Evolutionary conservation across 2,329 filamentous ascomycete genomes (phyloP).

Genomic region (Colletotrichum sp.): DNA sequence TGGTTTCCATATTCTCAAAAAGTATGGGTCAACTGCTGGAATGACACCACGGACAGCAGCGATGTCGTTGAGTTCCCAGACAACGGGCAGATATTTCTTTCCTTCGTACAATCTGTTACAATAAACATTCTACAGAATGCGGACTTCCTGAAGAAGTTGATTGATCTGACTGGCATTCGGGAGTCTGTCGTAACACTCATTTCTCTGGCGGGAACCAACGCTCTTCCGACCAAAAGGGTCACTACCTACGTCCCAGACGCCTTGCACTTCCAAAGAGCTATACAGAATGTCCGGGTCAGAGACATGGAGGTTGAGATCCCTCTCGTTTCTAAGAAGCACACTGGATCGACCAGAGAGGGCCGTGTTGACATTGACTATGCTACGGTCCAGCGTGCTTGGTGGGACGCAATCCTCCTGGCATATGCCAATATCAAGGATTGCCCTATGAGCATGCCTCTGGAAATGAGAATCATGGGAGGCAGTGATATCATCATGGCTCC

Average conservation of each 20-base stretch:
- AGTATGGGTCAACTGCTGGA: constrained; percentile 30
- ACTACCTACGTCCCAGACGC: constrained; percentile 39
- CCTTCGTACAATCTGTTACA: constrained; percentile 27
- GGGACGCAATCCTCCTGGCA: constrained; percentile 52
- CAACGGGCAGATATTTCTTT: constrained; percentile 35
- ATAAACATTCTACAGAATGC: constrained; percentile 25
- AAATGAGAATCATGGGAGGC: constrained; percentile 48
- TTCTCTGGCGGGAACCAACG: constrained; percentile 24
- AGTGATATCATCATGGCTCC: constrained; percentile 49
- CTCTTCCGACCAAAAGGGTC: constrained; percentile 34
- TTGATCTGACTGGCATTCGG: constrained; percentile 23
- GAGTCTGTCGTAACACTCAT: constrained; percentile 32
- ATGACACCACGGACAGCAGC: constrained; percentile 34
- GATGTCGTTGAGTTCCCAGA: constrained; percentile 41
- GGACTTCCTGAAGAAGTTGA: constrained; percentile 25
- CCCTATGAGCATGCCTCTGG: constrained; percentile 48
- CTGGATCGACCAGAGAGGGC: constrained; percentile 26
- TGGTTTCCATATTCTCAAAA: constrained; percentile 53
- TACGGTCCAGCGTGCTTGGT: constrained; percentile 51
- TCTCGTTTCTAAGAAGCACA: constrained; percentile 48
- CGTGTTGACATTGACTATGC: constrained; percentile 43
- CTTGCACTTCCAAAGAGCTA: constrained; percentile 51
- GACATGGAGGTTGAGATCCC: constrained; percentile 40
- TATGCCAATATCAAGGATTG: constrained; percentile 36
- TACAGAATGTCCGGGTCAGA: constrained; percentile 48